Evolutionary conservation across 495 filamentous ascomycete species (phyloP).

Genomic region (Darksidea phi): DNA sequence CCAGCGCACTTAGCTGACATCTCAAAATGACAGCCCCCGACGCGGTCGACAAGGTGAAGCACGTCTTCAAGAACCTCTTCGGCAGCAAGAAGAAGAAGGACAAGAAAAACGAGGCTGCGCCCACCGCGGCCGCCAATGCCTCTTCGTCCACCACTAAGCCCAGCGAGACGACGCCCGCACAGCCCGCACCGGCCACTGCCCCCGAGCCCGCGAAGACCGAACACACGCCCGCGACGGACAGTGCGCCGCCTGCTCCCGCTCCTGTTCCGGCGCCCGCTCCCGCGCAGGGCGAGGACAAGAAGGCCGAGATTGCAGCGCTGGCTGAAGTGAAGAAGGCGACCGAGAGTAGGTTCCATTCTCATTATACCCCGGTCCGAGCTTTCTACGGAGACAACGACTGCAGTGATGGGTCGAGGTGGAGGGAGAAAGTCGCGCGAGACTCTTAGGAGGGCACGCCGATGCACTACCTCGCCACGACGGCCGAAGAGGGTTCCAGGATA

Average conservation of each 20-base stretch:
- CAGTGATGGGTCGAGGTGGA: neutral
- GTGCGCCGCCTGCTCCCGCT: slow-evolving; percentile 13
- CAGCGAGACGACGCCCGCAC: slow-evolving; percentile 9
- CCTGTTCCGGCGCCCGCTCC: neutral
- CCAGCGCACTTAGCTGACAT: slow-evolving; percentile 1
- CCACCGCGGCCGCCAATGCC: slow-evolving; percentile 22
- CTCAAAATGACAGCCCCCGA: slow-evolving; percentile 28
- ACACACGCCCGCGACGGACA: slow-evolving; percentile 3
- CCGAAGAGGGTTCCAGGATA: too few species aligned
- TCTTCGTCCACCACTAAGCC: slow-evolving; percentile 25
- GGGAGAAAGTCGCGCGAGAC: neutral
- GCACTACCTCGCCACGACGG: too few species aligned
- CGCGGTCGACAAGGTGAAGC: slow-evolving; percentile 33
- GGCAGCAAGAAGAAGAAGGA: slow-evolving; percentile 31
- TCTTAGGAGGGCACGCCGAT: too few species aligned
- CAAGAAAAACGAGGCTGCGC: slow-evolving; percentile 31
- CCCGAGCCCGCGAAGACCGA: neutral
- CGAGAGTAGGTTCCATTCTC: slow-evolving; percentile 21
- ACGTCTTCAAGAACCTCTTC: slow-evolving; percentile 35
- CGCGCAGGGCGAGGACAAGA: neutral
- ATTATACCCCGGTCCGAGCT: neutral
- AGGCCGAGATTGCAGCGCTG: slow-evolving; percentile 22
- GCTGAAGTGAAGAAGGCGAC: slow-evolving; percentile 28
- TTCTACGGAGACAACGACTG: neutral
- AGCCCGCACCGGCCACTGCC: neutral